Percentiles rank a stretch among this genome's conserved stretches.
These are phyloP conservation scores for Phylloporus sp. DNA, from an alignment of 768 basidiomycete species.

Conservation along the genomic window DNA sequence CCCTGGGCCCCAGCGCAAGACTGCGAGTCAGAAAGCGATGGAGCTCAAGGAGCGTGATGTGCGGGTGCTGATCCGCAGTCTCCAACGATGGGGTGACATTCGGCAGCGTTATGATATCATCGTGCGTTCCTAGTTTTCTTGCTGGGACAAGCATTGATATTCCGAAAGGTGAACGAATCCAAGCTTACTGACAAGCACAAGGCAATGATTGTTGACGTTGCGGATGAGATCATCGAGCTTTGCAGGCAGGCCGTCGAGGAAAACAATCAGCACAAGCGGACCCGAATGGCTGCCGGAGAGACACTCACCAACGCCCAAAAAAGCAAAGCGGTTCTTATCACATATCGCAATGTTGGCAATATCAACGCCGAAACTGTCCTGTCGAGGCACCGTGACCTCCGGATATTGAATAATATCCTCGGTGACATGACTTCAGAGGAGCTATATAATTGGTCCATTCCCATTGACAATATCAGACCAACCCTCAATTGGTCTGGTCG, in stretches of 20 bases:
- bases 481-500: conserved; percentile 96
- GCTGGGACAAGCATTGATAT: background rate
- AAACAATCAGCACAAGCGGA: conserved; percentile 76
- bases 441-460: conserved; percentile 79
- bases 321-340: conserved; percentile 94
- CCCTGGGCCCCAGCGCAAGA: conserved; percentile 76
- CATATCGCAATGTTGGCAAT: conserved; percentile 82
- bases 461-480: conserved; percentile 89
- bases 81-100: conserved; percentile 98
- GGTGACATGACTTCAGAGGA: conserved; percentile 58
- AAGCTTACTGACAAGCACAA: conserved; percentile 94
- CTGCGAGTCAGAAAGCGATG: conserved; percentile 90
- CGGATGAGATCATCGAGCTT: conserved; percentile 88
- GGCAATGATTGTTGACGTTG: conserved; percentile 82
- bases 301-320: conserved; percentile 90
- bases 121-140: conserved; percentile 46
- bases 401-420: conserved; percentile 80
- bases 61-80: conserved; percentile 88
- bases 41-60: conserved; percentile 97
- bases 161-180: conserved; percentile 72
- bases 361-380: conserved; percentile 98
- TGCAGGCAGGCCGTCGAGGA: conserved; percentile 82
- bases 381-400: conserved; percentile 83
- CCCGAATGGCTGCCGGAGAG: conserved; percentile 76
- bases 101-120: conserved; percentile 91